Conservation (phyloP, 2,329 filamentous ascomycete species). For the Arthroderma sp. region DNA sequence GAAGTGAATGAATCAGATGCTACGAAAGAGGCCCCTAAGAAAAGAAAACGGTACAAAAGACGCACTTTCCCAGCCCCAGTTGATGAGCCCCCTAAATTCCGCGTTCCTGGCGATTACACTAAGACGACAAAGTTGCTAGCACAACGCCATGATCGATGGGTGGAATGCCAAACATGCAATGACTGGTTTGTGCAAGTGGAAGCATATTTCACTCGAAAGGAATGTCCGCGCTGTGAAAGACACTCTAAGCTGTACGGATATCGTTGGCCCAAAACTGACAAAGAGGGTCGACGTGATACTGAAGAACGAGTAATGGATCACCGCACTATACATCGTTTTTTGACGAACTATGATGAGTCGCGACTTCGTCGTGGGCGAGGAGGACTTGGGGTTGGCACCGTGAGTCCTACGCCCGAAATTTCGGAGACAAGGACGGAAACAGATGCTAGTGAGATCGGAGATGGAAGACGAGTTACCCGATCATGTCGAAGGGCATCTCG, state of each 20-base stretch:
- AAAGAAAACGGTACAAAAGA: conserved; percentile 19
- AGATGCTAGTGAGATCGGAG: conserved; percentile 26
- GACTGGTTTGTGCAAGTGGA: conserved; percentile 76
- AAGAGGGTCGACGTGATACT: conserved; percentile 59
- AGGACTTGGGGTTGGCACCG: conserved; percentile 24
- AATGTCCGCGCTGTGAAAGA: conserved; percentile 84
- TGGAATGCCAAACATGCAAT: conserved; percentile 74
- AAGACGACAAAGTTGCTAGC: conserved; percentile 65
- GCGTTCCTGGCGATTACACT: conserved; percentile 67
- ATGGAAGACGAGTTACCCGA: conserved; percentile 27
- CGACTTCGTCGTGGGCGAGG: conserved; percentile 28
- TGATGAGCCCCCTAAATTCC: conserved; percentile 27
- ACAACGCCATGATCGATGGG: conserved; percentile 69
- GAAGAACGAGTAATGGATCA: conserved; percentile 65
- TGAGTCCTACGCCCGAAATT: conserved; percentile 28
- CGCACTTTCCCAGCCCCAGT: conserved; percentile 26
- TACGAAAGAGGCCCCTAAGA: conserved; percentile 14
- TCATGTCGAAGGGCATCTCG: conserved; percentile 24
- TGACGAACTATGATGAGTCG: conserved; percentile 57
- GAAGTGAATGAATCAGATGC: conserved; percentile 22
- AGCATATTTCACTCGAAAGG: conserved; percentile 71
- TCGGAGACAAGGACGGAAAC: conserved; percentile 30
- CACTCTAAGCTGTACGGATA: conserved; percentile 94
- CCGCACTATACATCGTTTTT: conserved; percentile 72
- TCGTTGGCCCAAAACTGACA: conserved; percentile 90